Evolutionary conservation across 495 filamentous ascomycete species (phyloP).

Genomic region (Penicillium egyptiacum): DNA sequence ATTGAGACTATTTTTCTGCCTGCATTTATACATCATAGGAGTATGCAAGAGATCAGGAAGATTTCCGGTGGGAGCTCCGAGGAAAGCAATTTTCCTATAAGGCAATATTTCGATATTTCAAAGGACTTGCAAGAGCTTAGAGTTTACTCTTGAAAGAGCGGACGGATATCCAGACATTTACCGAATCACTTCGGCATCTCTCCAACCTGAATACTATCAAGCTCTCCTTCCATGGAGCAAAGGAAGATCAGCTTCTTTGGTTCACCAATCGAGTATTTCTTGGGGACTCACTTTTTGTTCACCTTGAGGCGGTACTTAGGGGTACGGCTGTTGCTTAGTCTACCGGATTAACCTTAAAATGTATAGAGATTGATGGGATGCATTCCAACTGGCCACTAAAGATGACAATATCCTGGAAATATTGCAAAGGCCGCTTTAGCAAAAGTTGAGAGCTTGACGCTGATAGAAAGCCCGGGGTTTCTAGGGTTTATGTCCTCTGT

Average conservation of each 20-base stretch:
- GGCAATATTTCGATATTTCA: slow-evolving; percentile 8
- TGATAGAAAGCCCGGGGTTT: slow-evolving; percentile 2
- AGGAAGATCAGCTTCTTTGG: slow-evolving; percentile 14
- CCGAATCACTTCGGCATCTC: background rate
- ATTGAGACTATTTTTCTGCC: slow-evolving; percentile 12
- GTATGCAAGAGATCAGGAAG: slow-evolving; percentile 9
- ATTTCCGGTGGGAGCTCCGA: slow-evolving; percentile 8
- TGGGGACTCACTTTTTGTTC: background rate
- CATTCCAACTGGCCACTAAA: background rate
- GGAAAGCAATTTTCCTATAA: slow-evolving; percentile 11
- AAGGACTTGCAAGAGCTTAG: slow-evolving; percentile 1
- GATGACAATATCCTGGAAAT: background rate
- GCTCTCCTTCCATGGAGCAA: slow-evolving; percentile 3
- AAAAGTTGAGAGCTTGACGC: slow-evolving; percentile 4
- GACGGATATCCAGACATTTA: slow-evolving; percentile 4
- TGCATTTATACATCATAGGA: slow-evolving; percentile 11
- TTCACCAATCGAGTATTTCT: slow-evolving; percentile 8
- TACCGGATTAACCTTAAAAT: background rate
- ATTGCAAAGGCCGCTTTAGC: background rate
- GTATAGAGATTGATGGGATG: slow-evolving; percentile 4
- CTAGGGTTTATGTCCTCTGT: slow-evolving; percentile 3
- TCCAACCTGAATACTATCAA: slow-evolving; percentile 2
- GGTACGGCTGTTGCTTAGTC: background rate
- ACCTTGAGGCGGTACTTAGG: slow-evolving; percentile 6
- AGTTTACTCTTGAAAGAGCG: slow-evolving; percentile 2